These are phyloP conservation scores for Sporodiniella umbellata DNA, from an alignment of 371 early-diverging fungal genomes.

Conservation along the genomic window DNA sequence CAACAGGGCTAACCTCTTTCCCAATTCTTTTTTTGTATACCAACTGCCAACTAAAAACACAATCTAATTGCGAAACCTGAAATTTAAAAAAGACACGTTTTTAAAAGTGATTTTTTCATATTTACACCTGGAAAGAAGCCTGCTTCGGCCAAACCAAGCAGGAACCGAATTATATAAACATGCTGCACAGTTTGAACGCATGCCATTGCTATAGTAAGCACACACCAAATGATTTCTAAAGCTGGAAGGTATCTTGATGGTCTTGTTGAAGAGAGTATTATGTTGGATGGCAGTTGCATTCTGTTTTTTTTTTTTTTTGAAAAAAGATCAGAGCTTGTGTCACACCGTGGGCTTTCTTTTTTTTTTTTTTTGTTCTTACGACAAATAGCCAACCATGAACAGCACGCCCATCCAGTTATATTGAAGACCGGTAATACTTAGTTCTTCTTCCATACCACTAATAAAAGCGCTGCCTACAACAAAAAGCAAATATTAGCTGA, in stretches of 20 bases:
- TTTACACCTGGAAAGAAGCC: slow-evolving; percentile 57
- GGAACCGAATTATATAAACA: slow-evolving; percentile 48
- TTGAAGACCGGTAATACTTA: slow-evolving; percentile 30
- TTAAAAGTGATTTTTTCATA: background rate
- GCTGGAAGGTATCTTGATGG: slow-evolving; percentile 53
- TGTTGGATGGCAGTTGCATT: slow-evolving; percentile 63
- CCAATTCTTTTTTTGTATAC: slow-evolving; percentile 50
- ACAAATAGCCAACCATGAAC: slow-evolving; percentile 41
- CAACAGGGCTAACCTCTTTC: slow-evolving; percentile 35
- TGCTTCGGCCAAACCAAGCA: slow-evolving; percentile 62
- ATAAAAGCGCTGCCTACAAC: slow-evolving; percentile 42
- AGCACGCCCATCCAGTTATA: slow-evolving; percentile 47
- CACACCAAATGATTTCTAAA: slow-evolving; percentile 53
- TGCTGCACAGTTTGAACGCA: slow-evolving; percentile 47
- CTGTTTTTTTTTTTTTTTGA: too few species aligned
- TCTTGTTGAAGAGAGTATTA: slow-evolving; percentile 47
- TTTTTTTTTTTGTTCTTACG: slow-evolving; percentile 18
- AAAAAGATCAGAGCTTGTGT: background rate
- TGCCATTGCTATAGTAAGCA: slow-evolving; percentile 57
- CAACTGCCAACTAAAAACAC: slow-evolving; percentile 46
- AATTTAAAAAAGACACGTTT: too few species aligned
- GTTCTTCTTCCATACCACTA: slow-evolving; percentile 52
- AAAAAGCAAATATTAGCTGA: background rate
- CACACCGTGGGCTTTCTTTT: background rate
- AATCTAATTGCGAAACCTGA: slow-evolving; percentile 16